Base-by-base conservation (phyloP, 2,329 filamentous ascomycete genomes). In the Epichloe brachyelytri region DNA sequence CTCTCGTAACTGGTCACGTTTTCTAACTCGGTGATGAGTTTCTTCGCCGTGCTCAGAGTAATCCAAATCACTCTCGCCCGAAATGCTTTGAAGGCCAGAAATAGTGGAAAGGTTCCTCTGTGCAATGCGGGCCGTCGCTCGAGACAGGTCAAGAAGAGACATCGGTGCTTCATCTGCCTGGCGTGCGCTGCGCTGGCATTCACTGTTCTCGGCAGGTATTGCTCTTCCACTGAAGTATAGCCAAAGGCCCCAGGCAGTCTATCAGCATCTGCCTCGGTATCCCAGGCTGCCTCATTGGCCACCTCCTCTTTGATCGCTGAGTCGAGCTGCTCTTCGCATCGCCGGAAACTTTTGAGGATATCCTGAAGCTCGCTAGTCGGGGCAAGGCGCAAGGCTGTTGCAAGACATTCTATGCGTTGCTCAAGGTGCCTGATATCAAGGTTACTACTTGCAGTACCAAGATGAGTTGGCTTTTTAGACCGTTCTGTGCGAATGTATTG, bases 361-460 rank as follows among this genome's bases (percentile, higher is more conserved):
- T 88, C 85, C 53, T 86, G 82, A 0, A 93, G 74, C 12, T 85
- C 80, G 0, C 75, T 70, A 0, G 80, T 69, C 1, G 87, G 88
- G 0, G 86, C 86, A 47, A 90, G 77, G 8, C 87, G 77, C 17
- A 93, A 72, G 1, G 88, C 85, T 12, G 85, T 82, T 1, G 85
- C 82, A 2, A 94, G 72, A 38, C 89, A 85, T 59, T 91, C 88
- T 62, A 89, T 86, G 20, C 87, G 80, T 62, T 91, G 87, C 59
- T 91, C 85, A 1, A 93, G 71, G 57, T 87, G 82, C 33, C 86
- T 78, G 49, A 93, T 77, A 52, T 81, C 72, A 26, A 73, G 68
- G 65, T 82, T 77, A 58, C 77, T 75, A 60, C 72, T 80, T 15
- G 77, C 71, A 34, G 79, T 80, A 43, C 80, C 75, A 20, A 82